Conservation (phyloP, 2,329 filamentous ascomycete genomes). For the Zasmidium angulare region DNA sequence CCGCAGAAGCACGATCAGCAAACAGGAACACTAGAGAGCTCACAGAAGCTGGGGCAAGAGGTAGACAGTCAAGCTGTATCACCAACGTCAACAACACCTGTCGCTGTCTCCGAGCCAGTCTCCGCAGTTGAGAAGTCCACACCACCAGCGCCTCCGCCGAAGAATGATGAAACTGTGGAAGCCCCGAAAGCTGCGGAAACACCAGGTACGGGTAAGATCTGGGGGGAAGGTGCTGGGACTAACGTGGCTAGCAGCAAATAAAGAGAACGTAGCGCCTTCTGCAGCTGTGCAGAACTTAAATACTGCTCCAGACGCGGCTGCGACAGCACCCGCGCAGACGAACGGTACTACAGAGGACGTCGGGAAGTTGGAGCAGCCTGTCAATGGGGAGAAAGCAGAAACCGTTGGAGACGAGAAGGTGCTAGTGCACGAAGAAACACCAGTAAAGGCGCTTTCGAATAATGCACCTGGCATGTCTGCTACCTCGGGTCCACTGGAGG, state of each 20-base stretch:
- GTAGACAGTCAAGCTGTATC: slow-evolving; percentile 7
- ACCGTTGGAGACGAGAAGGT: slow-evolving; percentile 2
- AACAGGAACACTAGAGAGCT: neutral
- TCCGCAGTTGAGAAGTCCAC: slow-evolving; percentile 19
- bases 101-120: slow-evolving; percentile 12
- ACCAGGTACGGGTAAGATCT: neutral
- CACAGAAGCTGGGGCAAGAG: slow-evolving; percentile 6
- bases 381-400: neutral
- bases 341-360: neutral
- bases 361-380: neutral
- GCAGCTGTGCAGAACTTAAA: neutral
- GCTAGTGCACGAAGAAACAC: neutral
- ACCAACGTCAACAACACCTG: slow-evolving; percentile 10
- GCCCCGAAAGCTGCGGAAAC: neutral
- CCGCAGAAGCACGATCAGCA: slow-evolving; percentile 3
- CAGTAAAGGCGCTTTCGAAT: neutral
- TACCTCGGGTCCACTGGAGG: slow-evolving; percentile 23
- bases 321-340: neutral
- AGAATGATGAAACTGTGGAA: slow-evolving; percentile 16
- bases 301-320: neutral
- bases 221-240: neutral
- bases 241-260: neutral
- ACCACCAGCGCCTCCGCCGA: slow-evolving; percentile 19
- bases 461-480: slow-evolving; percentile 22
- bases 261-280: slow-evolving; percentile 4